phyloP scores from a whole-genome alignment of 2,329 filamentous ascomycete species.

The Pseudopyricularia javanii region DNA sequence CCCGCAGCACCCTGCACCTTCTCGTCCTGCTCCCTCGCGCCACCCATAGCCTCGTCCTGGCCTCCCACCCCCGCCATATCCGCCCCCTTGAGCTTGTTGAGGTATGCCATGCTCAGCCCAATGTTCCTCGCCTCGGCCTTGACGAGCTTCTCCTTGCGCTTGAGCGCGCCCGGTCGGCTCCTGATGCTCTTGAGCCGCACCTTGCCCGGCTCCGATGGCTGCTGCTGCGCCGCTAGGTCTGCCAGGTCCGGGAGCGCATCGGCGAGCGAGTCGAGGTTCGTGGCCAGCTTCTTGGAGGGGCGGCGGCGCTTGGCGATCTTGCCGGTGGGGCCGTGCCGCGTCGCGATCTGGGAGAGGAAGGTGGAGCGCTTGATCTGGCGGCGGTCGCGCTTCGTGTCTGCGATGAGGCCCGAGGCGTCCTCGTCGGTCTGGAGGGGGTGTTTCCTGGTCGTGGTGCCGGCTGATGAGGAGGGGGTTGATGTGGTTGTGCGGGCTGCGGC shows the following conservation, averaged over 20 bases:
- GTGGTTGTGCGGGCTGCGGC: conserved; percentile 29
- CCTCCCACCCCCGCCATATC: conserved; percentile 5
- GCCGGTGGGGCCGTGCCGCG: conserved; percentile 27
- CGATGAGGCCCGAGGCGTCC: conserved; percentile 43
- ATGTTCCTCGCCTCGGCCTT: conserved; percentile 75
- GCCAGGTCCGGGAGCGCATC: conserved; percentile 64
- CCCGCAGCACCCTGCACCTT: conserved; percentile 3
- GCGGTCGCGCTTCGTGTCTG: conserved; percentile 71
- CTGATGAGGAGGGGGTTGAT: conserved; percentile 34
- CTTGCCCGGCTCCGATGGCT: conserved; percentile 22
- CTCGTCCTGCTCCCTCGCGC: neutral
- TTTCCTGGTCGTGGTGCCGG: conserved; percentile 36
- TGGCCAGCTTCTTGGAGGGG: conserved; percentile 65
- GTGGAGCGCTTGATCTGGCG: conserved; percentile 67
- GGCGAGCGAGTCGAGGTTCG: conserved; percentile 63
- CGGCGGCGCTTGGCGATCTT: conserved; percentile 42
- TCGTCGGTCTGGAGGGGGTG: conserved; percentile 32
- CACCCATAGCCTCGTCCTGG: conserved; percentile 3
- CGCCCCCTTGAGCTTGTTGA: conserved; percentile 28
- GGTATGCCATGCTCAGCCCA: conserved; percentile 65
- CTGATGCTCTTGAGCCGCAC: conserved; percentile 64
- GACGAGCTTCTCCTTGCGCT: conserved; percentile 71
- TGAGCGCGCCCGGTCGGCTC: conserved; percentile 66
- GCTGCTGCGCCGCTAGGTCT: conserved; percentile 25
- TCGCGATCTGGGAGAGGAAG: conserved; percentile 59